Evolutionary conservation across 768 basidiomycete species (phyloP).

Genomic region (Gelatoporia subvermispora): DNA sequence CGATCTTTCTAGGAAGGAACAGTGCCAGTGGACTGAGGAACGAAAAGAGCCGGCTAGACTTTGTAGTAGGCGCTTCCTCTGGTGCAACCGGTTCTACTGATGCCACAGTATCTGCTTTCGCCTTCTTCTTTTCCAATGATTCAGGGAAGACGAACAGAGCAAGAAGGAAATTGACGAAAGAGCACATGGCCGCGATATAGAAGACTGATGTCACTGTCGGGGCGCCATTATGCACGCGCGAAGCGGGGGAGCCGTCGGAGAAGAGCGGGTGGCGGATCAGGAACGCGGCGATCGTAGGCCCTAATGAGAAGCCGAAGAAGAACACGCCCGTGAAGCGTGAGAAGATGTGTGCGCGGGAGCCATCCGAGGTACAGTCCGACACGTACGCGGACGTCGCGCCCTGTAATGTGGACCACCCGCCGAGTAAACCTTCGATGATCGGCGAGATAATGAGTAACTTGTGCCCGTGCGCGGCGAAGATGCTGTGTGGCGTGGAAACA

Average conservation of each 20-base stretch:
- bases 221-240: constrained; percentile 26
- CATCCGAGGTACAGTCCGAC: constrained; percentile 78
- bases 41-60: constrained; percentile 23
- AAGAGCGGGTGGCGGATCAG: constrained; percentile 38
- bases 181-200: constrained; percentile 42
- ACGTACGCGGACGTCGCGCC: constrained; percentile 64
- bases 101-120: constrained; percentile 28
- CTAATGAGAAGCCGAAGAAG: constrained; percentile 72
- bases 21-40: constrained; percentile 64
- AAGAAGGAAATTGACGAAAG: constrained; percentile 50
- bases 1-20: constrained; percentile 55
- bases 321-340: constrained; percentile 68
- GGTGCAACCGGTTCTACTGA: neutral
- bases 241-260: constrained; percentile 9
- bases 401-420: constrained; percentile 67
- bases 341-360: constrained; percentile 62
- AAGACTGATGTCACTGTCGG: constrained; percentile 47
- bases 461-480: constrained; percentile 61
- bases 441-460: constrained; percentile 74
- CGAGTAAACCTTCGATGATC: constrained; percentile 72
- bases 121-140: constrained; percentile 39
- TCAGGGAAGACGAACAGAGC: constrained; percentile 51
- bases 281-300: constrained; percentile 64
- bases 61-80: constrained; percentile 24
- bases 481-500: constrained; percentile 63